phyloP scores from a whole-genome alignment of 1,284 basidiomycete species.

The Cryptococcus sp. region DNA sequence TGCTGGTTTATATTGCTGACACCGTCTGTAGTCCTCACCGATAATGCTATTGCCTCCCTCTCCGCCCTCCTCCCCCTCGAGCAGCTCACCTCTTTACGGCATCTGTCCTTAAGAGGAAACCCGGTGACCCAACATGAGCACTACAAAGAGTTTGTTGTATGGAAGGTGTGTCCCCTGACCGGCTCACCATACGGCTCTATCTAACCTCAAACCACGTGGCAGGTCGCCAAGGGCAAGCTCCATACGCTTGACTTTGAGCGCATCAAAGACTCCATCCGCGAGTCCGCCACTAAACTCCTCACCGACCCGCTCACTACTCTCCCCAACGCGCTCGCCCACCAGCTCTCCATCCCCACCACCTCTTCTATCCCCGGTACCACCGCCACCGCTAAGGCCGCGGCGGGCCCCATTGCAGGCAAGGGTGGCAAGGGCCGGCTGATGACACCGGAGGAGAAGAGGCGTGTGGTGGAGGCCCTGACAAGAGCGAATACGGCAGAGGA shows the following conservation, averaged over 20 bases:
- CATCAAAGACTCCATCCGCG: slow-evolving; percentile 86
- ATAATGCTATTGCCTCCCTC: slow-evolving; percentile 65
- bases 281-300: slow-evolving; percentile 69
- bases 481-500: slow-evolving; percentile 88
- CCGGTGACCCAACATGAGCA: slow-evolving; percentile 90
- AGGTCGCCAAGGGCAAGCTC: slow-evolving; percentile 55
- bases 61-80: slow-evolving; percentile 77
- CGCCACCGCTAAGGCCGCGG: slow-evolving; percentile 17
- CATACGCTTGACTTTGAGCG: slow-evolving; percentile 95
- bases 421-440: slow-evolving; percentile 64
- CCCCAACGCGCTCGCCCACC: slow-evolving; percentile 75
- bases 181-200: not conserved
- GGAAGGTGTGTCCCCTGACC: slow-evolving; percentile 58
- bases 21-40: slow-evolving; percentile 35
- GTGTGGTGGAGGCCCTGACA: slow-evolving; percentile 84
- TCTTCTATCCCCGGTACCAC: slow-evolving; percentile 59
- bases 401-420: slow-evolving; percentile 22
- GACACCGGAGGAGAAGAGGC: slow-evolving; percentile 87
- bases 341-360: slow-evolving; percentile 67
- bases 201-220: not conserved
- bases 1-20: slow-evolving; percentile 2
- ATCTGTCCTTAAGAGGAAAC: slow-evolving; percentile 81
- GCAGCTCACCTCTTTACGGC: slow-evolving; percentile 72
- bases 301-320: slow-evolving; percentile 65
- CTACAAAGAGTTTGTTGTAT: slow-evolving; percentile 82